Evolutionary conservation across 352 stramenopile species (phyloP).

Genomic region (Phytophthora brassicae): DNA sequence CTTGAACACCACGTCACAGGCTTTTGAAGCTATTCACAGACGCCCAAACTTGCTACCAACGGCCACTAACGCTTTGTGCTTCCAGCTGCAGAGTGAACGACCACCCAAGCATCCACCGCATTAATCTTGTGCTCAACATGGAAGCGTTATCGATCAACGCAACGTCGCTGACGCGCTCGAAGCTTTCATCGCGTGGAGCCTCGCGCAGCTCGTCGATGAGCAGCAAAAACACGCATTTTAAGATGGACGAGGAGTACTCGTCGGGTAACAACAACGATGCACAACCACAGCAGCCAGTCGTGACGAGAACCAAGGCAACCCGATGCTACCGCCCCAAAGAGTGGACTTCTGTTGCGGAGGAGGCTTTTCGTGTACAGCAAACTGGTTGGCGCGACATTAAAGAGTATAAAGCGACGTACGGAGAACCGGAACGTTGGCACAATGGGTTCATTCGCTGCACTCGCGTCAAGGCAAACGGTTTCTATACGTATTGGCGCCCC

Average conservation of each 20-base stretch:
- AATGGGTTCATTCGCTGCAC: conserved; percentile 82
- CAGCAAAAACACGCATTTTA: conserved; percentile 40
- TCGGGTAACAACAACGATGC: conserved; percentile 27
- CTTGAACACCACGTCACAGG: background rate
- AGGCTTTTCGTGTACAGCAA: conserved; percentile 78
- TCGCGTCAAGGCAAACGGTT: conserved; percentile 79
- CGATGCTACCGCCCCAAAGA: conserved; percentile 70
- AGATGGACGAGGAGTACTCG: conserved; percentile 55
- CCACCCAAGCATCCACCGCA: background rate
- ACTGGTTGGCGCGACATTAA: conserved; percentile 75
- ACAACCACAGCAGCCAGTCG: conserved; percentile 33
- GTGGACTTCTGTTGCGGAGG: conserved; percentile 67
- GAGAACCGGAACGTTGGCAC: conserved; percentile 68
- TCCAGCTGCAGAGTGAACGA: background rate
- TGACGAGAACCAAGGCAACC: conserved; percentile 55
- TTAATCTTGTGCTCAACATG: conserved; percentile 25
- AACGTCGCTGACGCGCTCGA: conserved; percentile 32
- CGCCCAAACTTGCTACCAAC: background rate
- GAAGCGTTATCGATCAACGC: conserved; percentile 44
- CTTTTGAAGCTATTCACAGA: conserved; percentile 10
- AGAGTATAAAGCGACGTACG: conserved; percentile 81
- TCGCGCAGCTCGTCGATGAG: conserved; percentile 26
- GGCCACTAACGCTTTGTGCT: background rate
- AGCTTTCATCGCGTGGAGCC: conserved; percentile 39
- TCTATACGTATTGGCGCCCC: conserved; percentile 81